A percentile compares a stretch with the other conserved stretches of the same genome.
Conservation (phyloP, 352 stramenopile species). For the Plasmopara muralis region DNA sequence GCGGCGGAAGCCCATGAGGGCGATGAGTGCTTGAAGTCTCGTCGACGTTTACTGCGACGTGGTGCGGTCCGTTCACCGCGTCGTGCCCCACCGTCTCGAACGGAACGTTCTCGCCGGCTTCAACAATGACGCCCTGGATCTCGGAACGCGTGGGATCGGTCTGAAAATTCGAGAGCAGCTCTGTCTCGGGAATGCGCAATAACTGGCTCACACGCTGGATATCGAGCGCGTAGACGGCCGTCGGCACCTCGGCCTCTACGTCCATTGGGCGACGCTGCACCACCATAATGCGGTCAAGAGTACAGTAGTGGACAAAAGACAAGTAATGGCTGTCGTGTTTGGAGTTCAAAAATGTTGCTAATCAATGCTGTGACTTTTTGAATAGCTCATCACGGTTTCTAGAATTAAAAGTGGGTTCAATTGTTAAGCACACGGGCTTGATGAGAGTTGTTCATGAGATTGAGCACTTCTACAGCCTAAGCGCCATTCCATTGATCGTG, state of each 20-base stretch:
- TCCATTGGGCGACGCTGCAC: constrained; percentile 43
- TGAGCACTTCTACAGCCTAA: too few relatives aligned
- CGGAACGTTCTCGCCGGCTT: constrained; percentile 62
- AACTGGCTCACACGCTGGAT: constrained; percentile 45
- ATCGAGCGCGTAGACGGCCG: constrained; percentile 50
- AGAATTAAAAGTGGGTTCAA: too few relatives aligned
- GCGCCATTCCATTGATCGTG: too few relatives aligned
- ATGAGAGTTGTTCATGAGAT: too few relatives aligned
- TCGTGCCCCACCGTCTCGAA: constrained; percentile 62
- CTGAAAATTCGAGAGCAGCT: constrained; percentile 54
- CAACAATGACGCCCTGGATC: constrained; percentile 74
- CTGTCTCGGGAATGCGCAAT: constrained; percentile 38
- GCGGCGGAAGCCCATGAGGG: constrained; percentile 13
- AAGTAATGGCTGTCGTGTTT: too few relatives aligned
- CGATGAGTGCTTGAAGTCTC: constrained; percentile 5
- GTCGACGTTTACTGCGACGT: constrained; percentile 13
- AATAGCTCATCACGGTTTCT: too few relatives aligned
- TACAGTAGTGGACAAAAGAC: too few relatives aligned
- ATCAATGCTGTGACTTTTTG: too few relatives aligned
- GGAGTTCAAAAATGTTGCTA: too few relatives aligned
- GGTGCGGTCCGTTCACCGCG: constrained; percentile 8
- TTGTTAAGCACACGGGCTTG: too few relatives aligned
- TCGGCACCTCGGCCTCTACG: constrained; percentile 49
- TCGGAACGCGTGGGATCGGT: constrained; percentile 45
- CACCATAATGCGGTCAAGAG: constrained; percentile 22